phyloP scores from a whole-genome alignment of 176 grass and related monocot genomes.

The Tillandsia fasciculata region DNA sequence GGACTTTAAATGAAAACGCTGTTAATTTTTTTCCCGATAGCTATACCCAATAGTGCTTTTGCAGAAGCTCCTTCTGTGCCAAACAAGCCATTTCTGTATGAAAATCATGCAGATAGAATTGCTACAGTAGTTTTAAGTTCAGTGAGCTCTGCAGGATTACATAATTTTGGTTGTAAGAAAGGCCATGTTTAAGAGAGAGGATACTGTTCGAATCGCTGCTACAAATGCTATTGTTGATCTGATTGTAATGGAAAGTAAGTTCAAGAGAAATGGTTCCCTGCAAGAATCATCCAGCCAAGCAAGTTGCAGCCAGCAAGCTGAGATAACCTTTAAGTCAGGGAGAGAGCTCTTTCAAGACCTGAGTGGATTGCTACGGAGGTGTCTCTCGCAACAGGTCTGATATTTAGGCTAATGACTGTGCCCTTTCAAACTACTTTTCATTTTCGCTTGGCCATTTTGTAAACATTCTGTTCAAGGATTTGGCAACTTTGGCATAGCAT shows the following conservation, averaged over 20 bases:
- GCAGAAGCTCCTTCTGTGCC: too few species aligned
- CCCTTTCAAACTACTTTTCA: too few species aligned
- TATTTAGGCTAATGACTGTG: too few species aligned
- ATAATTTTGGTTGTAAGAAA: conserved; percentile 81
- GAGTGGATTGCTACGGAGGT: conserved; percentile 69
- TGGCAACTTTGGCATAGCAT: too few species aligned
- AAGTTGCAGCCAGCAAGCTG: conserved; percentile 72
- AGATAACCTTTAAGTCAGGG: conserved; percentile 34
- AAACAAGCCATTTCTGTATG: neutral
- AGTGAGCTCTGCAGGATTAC: conserved; percentile 58
- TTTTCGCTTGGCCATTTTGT: too few species aligned
- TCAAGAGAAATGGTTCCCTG: conserved; percentile 41
- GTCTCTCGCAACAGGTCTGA: conserved; percentile 65
- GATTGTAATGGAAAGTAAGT: conserved; percentile 47
- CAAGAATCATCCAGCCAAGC: conserved; percentile 72
- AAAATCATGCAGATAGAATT: neutral
- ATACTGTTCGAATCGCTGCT: conserved; percentile 52
- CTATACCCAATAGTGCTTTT: too few species aligned
- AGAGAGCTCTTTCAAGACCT: conserved; percentile 69
- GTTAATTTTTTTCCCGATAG: too few species aligned
- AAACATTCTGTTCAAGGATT: too few species aligned
- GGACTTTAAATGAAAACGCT: too few species aligned
- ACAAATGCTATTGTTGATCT: conserved; percentile 61
- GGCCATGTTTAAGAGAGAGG: conserved; percentile 87
- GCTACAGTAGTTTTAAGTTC: conserved; percentile 18